Percentiles rank a stretch among this genome's conserved stretches.
phyloP scores from a whole-genome alignment of 192 early-diverging fungal genomes.

The Backusella tuberculispora region DNA sequence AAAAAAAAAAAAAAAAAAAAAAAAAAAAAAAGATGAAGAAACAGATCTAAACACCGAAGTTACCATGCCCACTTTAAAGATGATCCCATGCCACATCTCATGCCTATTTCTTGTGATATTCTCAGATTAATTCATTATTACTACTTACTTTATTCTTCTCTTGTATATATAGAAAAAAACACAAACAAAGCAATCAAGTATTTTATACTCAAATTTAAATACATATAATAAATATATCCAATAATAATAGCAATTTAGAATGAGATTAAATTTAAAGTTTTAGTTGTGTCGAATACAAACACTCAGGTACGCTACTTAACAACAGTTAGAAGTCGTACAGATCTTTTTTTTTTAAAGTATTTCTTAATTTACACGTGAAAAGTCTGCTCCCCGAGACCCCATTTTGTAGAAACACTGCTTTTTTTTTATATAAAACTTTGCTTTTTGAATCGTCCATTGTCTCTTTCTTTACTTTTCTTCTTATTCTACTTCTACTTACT shows the following conservation, averaged over 20 bases:
- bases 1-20: background rate
- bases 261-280: background rate
- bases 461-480: background rate
- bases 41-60: background rate
- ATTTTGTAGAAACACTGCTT: background rate
- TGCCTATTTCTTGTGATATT: conserved; percentile 2
- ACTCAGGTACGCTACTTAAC: conserved; percentile 6
- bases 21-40: background rate
- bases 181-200: no score
- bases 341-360: background rate
- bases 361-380: conserved; percentile 14
- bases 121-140: background rate
- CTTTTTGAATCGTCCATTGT: no score
- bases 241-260: background rate
- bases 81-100: background rate
- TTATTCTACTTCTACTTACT: conserved; percentile 7
- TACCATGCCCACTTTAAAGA: background rate
- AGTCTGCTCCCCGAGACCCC: background rate
- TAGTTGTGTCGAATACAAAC: background rate
- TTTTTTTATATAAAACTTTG: background rate
- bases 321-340: background rate
- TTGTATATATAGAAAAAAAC: no score
- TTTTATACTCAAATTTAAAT: no score
- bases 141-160: background rate
- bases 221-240: no score